Base-by-base conservation (phyloP, 2,329 filamentous ascomycete species). In the Fusarium kyushuense region DNA sequence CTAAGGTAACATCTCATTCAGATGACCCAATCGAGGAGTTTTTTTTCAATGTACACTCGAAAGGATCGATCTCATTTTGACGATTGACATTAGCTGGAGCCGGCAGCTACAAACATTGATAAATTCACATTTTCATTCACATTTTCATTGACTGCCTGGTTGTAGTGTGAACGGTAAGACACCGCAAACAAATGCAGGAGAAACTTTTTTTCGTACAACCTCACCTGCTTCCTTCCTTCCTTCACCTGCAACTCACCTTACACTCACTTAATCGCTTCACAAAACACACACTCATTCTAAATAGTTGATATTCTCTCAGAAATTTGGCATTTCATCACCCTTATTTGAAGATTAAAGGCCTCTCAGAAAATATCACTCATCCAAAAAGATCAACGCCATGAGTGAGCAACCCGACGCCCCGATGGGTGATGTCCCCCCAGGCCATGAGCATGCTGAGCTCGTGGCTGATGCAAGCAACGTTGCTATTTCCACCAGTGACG, bases 321-420 rank as follows among this genome's bases (percentile, higher is more conserved):
- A 12, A 19, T 33, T 36, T 10, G 8, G 17, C 13, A 13, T 21
- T 9, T 32, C 40, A 32, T 10, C 23, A 45, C 5, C 11, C 6
- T 30, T n/a, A 2, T 16, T 17, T 30, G 19, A 21, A 25, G 6
- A 17, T 17, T 35, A 40, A 19, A 21, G n/a, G 38, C n/a, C 25
- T 30, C 27, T 19, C 27, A 14, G 27, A 21, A 30, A n/a, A 17
- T 11, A 21, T 25, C 38, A 57, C 17, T 23, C 46, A 14, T 12
- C 11, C 36, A 40, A 29, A 16, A n/a, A 27, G 40, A 12, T 27
- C 29, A 27, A 29, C 48, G 42, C 19, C 41, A 79, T 79, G 78
- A 55, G 70, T 57, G 72, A 76, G 23, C 64, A 74, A 45, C 30
- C 53, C 25, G 71, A 76, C 21, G 52, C 57, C 53, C 59, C 64